These are phyloP conservation scores for Neofusicoccum sp. DNA, from an alignment of 2,329 filamentous ascomycete species.

Conservation along the genomic window DNA sequence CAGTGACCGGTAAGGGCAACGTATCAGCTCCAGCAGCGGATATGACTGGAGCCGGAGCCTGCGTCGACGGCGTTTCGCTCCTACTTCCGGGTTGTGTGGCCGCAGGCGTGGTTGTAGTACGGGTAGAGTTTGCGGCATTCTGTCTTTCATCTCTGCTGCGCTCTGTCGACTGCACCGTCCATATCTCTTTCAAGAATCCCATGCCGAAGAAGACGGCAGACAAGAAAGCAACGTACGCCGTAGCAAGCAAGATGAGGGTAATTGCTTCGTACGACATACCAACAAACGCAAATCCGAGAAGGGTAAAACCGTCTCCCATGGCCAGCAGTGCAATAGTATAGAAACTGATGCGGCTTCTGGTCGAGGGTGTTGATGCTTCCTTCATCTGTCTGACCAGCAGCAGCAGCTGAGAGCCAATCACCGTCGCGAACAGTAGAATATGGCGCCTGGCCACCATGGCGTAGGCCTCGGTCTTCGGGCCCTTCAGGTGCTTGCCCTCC, in stretches of 20 bases:
- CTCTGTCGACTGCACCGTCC: slow-evolving; percentile 62
- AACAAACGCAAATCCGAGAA: slow-evolving; percentile 56
- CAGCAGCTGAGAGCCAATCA: slow-evolving; percentile 56
- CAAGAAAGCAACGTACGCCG: slow-evolving; percentile 62
- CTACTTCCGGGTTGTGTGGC: slow-evolving; percentile 27
- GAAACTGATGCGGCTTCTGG: slow-evolving; percentile 65
- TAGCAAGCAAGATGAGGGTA: slow-evolving; percentile 58
- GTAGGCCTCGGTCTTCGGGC: slow-evolving; percentile 61
- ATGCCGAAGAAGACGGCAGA: slow-evolving; percentile 65
- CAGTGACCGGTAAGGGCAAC: slow-evolving; percentile 56
- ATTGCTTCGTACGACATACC: slow-evolving; percentile 51
- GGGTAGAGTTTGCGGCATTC: slow-evolving; percentile 28
- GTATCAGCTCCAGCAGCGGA: slow-evolving; percentile 36
- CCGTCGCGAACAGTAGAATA: slow-evolving; percentile 54
- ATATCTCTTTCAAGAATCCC: slow-evolving; percentile 69
- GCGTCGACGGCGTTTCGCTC: slow-evolving; percentile 26
- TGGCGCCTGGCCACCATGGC: slow-evolving; percentile 55
- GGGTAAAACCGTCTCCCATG: slow-evolving; percentile 62
- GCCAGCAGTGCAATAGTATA: slow-evolving; percentile 65
- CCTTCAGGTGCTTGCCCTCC: slow-evolving; percentile 55
- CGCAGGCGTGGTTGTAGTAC: slow-evolving; percentile 26
- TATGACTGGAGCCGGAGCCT: slow-evolving; percentile 26
- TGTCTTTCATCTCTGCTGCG: slow-evolving; percentile 48
- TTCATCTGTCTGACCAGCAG: slow-evolving; percentile 65
- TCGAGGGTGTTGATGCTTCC: slow-evolving; percentile 66